phyloP scores from a whole-genome alignment of 345 rosid genomes.

The Erysimum cheiranthoides region DNA sequence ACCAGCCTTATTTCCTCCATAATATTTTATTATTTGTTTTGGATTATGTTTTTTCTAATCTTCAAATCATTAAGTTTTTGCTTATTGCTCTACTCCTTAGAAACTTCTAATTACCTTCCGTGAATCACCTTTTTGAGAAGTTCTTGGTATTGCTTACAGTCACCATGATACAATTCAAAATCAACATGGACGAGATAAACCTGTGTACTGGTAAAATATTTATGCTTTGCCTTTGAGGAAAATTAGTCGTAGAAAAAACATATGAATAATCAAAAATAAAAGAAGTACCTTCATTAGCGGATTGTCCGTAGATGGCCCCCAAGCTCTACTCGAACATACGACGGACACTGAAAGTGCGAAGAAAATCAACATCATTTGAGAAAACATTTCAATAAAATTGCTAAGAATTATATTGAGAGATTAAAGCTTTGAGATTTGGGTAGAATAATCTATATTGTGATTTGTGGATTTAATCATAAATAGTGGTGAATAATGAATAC shows the following conservation, averaged over 20 bases:
- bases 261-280: background rate
- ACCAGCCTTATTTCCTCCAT: background rate
- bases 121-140: conserved; percentile 22
- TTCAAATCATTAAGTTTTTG: background rate
- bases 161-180: conserved; percentile 12
- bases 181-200: conserved; percentile 28
- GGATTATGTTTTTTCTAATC: background rate
- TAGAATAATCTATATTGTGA: background rate
- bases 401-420: background rate
- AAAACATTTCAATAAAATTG: conserved; percentile 14
- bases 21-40: background rate
- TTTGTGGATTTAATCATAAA: background rate
- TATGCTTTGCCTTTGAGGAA: background rate
- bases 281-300: background rate
- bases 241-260: background rate
- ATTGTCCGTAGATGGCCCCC: conserved; percentile 7
- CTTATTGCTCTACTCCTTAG: background rate
- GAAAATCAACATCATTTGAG: conserved; percentile 12
- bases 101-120: conserved; percentile 18
- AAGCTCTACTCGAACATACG: conserved; percentile 23
- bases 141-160: conserved; percentile 30
- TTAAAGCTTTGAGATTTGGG: background rate
- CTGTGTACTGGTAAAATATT: conserved; percentile 8
- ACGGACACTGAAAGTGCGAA: conserved; percentile 1
- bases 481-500: background rate